Conservation (phyloP, 441 rosid species). For the Populus hybrid region DNA sequence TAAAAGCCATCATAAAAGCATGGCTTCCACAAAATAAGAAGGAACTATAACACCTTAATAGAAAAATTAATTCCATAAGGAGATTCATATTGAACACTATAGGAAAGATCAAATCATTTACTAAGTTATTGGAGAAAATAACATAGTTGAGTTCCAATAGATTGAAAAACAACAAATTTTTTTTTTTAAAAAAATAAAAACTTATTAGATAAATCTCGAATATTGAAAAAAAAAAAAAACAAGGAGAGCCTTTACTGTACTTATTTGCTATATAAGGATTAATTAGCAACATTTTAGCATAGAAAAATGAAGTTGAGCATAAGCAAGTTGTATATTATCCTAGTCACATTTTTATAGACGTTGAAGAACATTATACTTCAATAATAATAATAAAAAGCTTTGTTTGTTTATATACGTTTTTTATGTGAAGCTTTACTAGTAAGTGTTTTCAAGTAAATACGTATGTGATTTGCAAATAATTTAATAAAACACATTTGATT, state of each 20-base stretch:
- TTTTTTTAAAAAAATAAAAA: no score
- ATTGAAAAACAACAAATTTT: no score
- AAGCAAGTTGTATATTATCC: background rate
- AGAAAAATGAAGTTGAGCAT: background rate
- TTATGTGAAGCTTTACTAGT: background rate
- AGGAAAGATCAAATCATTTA: background rate
- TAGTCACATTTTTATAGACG: no score
- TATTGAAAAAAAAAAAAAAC: no score
- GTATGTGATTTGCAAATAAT: background rate
- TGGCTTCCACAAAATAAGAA: background rate
- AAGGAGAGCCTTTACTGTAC: background rate
- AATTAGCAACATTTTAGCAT: background rate
- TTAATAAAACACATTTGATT: background rate
- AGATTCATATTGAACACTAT: background rate
- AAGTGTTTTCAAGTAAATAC: background rate
- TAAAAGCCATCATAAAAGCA: background rate
- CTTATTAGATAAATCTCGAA: no score
- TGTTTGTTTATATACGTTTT: no score
- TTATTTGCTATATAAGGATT: background rate
- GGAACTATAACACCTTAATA: background rate
- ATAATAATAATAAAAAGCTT: no score
- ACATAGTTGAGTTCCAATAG: background rate
- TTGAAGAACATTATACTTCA: background rate
- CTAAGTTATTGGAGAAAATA: background rate
- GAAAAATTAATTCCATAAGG: no score